Percentiles rank a stretch among this genome's conserved stretches.
Evolutionary conservation across 1,284 basidiomycete genomes (phyloP).

Genomic region (Papiliotrema terrestris): DNA sequence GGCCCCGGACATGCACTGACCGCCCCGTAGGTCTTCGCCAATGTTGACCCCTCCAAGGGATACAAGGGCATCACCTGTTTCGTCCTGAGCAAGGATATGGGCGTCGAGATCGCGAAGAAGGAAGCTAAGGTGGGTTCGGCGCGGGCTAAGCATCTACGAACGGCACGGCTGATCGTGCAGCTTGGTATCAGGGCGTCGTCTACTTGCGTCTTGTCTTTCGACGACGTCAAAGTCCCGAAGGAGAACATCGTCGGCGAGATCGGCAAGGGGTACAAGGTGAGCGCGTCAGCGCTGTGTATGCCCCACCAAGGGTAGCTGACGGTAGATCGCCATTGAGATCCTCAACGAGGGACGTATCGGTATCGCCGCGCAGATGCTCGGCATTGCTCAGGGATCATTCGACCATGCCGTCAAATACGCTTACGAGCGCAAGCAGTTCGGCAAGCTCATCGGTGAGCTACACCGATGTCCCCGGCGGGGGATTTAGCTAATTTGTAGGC

Average conservation of each 20-base stretch:
- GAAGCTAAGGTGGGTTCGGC: conserved; percentile 70
- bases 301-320: background rate
- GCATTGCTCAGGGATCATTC: conserved; percentile 94
- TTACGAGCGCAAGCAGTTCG: conserved; percentile 90
- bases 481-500: conserved; percentile 31
- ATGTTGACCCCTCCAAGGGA: conserved; percentile 88
- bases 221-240: conserved; percentile 86
- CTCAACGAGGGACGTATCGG: conserved; percentile 97
- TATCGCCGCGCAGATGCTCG: conserved; percentile 95
- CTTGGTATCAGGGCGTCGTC: conserved; percentile 96
- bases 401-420: conserved; percentile 90
- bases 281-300: background rate
- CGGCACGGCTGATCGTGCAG: conserved; percentile 29
- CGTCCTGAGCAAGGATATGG: conserved; percentile 93
- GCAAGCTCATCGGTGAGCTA: conserved; percentile 66
- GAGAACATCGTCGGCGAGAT: conserved; percentile 83
- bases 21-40: conserved; percentile 71
- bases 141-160: conserved; percentile 22
- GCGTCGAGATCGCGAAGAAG: conserved; percentile 96
- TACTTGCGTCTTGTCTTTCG: conserved; percentile 93
- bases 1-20: conserved; percentile 31
- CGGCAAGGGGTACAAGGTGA: conserved; percentile 89
- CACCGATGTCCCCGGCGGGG: background rate
- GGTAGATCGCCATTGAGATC: conserved; percentile 88
- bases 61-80: conserved; percentile 99